Base-by-base conservation (phyloP, 805 yeast species). In the Kodamaea kaohsiungensis region DNA sequence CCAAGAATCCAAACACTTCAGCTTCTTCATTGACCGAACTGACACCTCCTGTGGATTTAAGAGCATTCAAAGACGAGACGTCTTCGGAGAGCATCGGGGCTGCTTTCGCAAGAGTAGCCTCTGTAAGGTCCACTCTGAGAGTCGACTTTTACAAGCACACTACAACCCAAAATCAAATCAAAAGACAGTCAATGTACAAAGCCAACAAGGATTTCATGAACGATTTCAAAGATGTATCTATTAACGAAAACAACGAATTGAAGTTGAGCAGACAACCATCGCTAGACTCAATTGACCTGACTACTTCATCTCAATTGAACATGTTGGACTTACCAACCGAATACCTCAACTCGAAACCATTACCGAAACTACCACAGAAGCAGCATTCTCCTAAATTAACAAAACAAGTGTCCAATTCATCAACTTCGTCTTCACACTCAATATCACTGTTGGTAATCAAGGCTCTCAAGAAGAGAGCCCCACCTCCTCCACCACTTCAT, bases 71-170 rank as follows among this genome's bases (percentile, higher is more conserved):
- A 35, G 45, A 55, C 47, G 15, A 30, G 8, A 30, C 49, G 7
- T 61, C 68, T 7, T 53, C 45, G 27, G 69, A 67, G 30, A 65
- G 70, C 15, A 27, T 64, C 16, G 64, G 61, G 2, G 64, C 65
- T 13, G 55, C 65, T 13, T 64, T 70, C 49, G 66, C 71, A 1
- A 58, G 71, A 55, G 59, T 68, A 8, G 70, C 79, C 6, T 74
- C 79, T 0, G 72, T 75, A 2, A 59, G 75, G 49, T 62, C 79
- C 0, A 64, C 72, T 1, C 59, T 66, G 12, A 61, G 69, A 52
- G 66, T 61, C 35, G 79, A 75, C 58, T 75, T 69, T 57, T 71
- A 75, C 55, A 59, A 63, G 47, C 70, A 66, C 46, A 71, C 75
- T 7, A 65, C 70, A 0, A 52, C 61, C 2, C 76, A 69, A 54